Evolutionary conservation across 805 yeast genomes (phyloP).

Genomic region (Jamesozyma gamospora): DNA sequence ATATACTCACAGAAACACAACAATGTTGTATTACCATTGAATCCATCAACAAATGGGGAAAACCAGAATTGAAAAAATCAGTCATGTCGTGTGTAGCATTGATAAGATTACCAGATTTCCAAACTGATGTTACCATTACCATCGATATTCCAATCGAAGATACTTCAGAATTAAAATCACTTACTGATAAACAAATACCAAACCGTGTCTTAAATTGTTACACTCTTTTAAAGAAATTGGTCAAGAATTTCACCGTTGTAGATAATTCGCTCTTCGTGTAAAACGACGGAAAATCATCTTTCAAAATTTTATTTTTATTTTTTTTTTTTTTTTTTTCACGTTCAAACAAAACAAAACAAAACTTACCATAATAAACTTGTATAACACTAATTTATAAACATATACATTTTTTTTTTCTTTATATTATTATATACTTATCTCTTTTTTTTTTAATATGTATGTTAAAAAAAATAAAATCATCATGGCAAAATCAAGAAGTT

Average conservation of each 20-base stretch:
- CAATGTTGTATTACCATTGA: slow-evolving; percentile 33
- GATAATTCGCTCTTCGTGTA: slow-evolving; percentile 24
- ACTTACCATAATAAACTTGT: not conserved
- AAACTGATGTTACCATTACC: slow-evolving; percentile 54
- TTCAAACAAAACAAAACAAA: not conserved
- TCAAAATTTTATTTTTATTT: too few relatives aligned
- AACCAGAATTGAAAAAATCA: slow-evolving; percentile 25
- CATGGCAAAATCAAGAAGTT: slow-evolving; percentile 5
- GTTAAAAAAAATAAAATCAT: not conserved
- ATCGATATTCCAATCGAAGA: slow-evolving; percentile 44
- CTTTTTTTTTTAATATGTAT: too few relatives aligned
- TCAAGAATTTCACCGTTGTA: slow-evolving; percentile 16
- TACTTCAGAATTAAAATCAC: not conserved
- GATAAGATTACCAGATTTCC: slow-evolving; percentile 39
- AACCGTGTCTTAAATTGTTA: slow-evolving; percentile 14
- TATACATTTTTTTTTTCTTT: too few relatives aligned
- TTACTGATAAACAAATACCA: slow-evolving; percentile 7
- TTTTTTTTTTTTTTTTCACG: not conserved
- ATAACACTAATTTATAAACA: too few relatives aligned
- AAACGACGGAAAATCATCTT: too few relatives aligned
- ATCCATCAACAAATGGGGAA: slow-evolving; percentile 46
- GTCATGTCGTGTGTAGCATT: slow-evolving; percentile 48
- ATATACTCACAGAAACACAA: slow-evolving; percentile 7
- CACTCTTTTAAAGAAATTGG: slow-evolving; percentile 13
- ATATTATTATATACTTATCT: too few relatives aligned